A percentile compares a stretch with the other conserved stretches of the same genome.
Conservation (phyloP, 371 early-diverging fungal species). For the Conidiobolus incongruus region DNA sequence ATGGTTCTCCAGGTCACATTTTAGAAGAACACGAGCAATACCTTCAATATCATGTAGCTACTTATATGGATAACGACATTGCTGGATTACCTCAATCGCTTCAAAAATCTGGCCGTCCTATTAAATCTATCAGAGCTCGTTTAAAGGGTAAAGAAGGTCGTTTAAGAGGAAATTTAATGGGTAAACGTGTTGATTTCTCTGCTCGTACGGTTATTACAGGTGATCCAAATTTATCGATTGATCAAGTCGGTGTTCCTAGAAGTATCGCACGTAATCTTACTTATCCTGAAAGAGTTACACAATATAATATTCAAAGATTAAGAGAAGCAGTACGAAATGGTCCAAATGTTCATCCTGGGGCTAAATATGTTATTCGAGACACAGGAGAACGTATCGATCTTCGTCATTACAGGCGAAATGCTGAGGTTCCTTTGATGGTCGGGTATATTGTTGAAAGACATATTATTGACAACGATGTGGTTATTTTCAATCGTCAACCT, state of each 20-base stretch:
- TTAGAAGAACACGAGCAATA: conserved; percentile 87
- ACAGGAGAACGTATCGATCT: conserved; percentile 96
- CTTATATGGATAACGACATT: conserved; percentile 98
- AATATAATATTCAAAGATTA: conserved; percentile 89
- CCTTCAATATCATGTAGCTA: conserved; percentile 96
- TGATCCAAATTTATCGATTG: conserved; percentile 93
- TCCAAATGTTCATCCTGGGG: conserved; percentile 95
- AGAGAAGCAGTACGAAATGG: conserved; percentile 89
- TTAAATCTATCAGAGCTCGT: conserved; percentile 93
- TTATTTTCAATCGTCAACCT: conserved; percentile 99
- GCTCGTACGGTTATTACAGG: conserved; percentile 99
- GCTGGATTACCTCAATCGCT: conserved; percentile 92
- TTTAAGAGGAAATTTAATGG: conserved; percentile 99
- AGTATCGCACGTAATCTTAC: conserved; percentile 96
- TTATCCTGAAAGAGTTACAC: conserved; percentile 95
- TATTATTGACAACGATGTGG: conserved; percentile 87
- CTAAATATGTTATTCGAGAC: conserved; percentile 94
- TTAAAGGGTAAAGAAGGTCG: conserved; percentile 99
- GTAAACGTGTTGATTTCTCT: conserved; percentile 99
- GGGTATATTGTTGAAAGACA: conserved; percentile 97
- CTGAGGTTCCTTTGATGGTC: too few relatives aligned
- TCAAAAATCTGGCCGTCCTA: conserved; percentile 93
- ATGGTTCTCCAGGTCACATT: conserved; percentile 92
- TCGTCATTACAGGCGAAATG: conserved; percentile 74
- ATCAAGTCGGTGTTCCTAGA: conserved; percentile 98